These are phyloP conservation scores for Martiniozyma asiatica DNA, from an alignment of 1,139 yeast species.

Conservation along the genomic window DNA sequence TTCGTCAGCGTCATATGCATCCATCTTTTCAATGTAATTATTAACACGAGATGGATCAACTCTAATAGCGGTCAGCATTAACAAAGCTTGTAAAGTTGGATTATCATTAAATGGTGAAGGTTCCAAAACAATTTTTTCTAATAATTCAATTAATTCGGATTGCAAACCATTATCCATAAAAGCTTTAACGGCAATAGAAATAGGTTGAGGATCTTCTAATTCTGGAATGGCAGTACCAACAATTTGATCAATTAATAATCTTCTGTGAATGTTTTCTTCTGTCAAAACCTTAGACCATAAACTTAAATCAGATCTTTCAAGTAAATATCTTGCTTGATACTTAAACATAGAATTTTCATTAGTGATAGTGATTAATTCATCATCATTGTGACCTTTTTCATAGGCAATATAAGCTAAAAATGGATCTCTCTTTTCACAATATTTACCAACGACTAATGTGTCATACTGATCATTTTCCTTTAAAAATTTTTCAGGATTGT, in stretches of 20 bases:
- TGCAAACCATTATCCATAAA: constrained; percentile 95
- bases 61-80: constrained; percentile 87
- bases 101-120: constrained; percentile 96
- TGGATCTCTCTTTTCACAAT: constrained; percentile 99
- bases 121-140: constrained; percentile 91
- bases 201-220: constrained; percentile 88
- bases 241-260: constrained; percentile 85
- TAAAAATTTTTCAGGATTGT: constrained; percentile 92
- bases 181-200: constrained; percentile 90
- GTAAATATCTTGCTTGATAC: constrained; percentile 92
- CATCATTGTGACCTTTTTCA: constrained; percentile 88
- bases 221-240: constrained; percentile 97
- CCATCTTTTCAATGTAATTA: constrained; percentile 77
- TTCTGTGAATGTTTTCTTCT: constrained; percentile 72
- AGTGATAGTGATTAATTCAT: constrained; percentile 79
- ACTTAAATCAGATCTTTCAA: constrained; percentile 68
- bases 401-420: constrained; percentile 94
- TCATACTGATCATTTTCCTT: constrained; percentile 84
- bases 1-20: constrained; percentile 85
- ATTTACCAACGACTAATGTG: constrained; percentile 88
- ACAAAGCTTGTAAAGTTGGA: constrained; percentile 84
- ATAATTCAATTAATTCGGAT: constrained; percentile 79
- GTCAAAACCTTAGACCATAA: constrained; percentile 75
- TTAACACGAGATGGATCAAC: constrained; percentile 83
- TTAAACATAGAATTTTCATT: constrained; percentile 97